Evolutionary conservation across 345 rosid genomes (phyloP).

Genomic region (Alliaria petiolata): DNA sequence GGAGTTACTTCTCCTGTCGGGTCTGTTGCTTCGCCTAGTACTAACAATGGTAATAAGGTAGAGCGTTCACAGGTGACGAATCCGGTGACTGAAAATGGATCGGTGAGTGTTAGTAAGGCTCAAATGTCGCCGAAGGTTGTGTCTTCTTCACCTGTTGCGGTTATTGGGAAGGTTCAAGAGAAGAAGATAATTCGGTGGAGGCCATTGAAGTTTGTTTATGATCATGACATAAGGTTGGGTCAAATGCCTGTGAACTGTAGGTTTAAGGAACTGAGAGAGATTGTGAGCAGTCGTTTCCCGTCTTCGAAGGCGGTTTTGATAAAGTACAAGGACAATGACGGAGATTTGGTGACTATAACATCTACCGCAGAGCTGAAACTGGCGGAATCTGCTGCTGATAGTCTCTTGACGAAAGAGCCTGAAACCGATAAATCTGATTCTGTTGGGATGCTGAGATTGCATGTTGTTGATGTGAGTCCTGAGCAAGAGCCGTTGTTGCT

Average conservation of each 20-base stretch:
- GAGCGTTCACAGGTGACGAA: neutral
- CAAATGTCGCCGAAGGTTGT: constrained; percentile 47
- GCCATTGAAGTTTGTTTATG: constrained; percentile 86
- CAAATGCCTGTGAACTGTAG: constrained; percentile 85
- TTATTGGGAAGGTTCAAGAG: constrained; percentile 28
- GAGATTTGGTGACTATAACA: constrained; percentile 90
- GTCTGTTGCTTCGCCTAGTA: constrained; percentile 29
- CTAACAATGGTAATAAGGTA: neutral
- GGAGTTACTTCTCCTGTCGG: constrained; percentile 36
- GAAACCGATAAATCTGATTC: constrained; percentile 49
- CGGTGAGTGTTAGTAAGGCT: constrained; percentile 40
- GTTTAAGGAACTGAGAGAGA: constrained; percentile 76
- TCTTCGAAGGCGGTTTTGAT: constrained; percentile 84
- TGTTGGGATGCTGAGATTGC: constrained; percentile 74
- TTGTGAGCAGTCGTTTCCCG: constrained; percentile 69
- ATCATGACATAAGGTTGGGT: constrained; percentile 83
- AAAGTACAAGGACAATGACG: constrained; percentile 84
- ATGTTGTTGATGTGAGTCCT: constrained; percentile 83
- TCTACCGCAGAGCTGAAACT: constrained; percentile 68
- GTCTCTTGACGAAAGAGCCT: constrained; percentile 50
- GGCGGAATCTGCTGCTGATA: constrained; percentile 69
- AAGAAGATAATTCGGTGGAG: constrained; percentile 50
- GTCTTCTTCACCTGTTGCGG: constrained; percentile 22
- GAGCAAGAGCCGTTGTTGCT: constrained; percentile 81
- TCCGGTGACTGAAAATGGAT: constrained; percentile 49